Evolutionary conservation across 768 basidiomycete species (phyloP).

Genomic region (Coprinellus micaceus): DNA sequence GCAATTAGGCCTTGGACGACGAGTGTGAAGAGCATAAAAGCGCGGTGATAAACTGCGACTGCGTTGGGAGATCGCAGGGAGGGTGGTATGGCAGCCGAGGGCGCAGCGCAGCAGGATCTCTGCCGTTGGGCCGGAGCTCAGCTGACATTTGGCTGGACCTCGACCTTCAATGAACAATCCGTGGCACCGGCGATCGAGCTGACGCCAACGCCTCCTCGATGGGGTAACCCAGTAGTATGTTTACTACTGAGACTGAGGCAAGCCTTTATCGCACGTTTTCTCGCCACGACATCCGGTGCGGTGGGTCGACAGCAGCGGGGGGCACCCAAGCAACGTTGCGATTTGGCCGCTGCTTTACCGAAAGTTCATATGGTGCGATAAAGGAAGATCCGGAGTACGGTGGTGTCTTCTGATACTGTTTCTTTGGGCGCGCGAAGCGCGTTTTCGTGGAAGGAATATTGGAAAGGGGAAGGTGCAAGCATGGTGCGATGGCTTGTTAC

Average conservation of each 20-base stretch:
- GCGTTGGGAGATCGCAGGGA: neutral
- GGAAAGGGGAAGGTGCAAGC: neutral
- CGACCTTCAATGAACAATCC: neutral
- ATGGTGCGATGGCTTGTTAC: neutral
- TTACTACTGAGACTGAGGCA: neutral
- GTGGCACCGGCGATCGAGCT: constrained; percentile 8
- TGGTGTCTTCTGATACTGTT: neutral
- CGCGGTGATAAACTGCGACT: neutral
- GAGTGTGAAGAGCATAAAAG: neutral
- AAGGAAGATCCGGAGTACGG: neutral
- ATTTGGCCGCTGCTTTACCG: constrained; percentile 6
- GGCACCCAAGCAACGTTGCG: neutral
- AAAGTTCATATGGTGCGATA: neutral
- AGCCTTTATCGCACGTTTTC: constrained; percentile 1
- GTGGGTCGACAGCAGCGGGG: neutral
- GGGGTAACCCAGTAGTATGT: neutral
- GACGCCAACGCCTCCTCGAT: constrained; percentile 1
- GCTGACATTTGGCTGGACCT: neutral
- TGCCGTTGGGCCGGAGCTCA: neutral
- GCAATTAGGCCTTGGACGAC: neutral
- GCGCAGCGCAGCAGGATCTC: constrained; percentile 1
- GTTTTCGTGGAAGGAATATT: neutral
- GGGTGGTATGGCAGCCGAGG: neutral
- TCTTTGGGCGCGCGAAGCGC: neutral
- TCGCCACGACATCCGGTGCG: neutral